phyloP scores from a whole-genome alignment of 2,329 filamentous ascomycete species.

The Stachybotrys chartarum region DNA sequence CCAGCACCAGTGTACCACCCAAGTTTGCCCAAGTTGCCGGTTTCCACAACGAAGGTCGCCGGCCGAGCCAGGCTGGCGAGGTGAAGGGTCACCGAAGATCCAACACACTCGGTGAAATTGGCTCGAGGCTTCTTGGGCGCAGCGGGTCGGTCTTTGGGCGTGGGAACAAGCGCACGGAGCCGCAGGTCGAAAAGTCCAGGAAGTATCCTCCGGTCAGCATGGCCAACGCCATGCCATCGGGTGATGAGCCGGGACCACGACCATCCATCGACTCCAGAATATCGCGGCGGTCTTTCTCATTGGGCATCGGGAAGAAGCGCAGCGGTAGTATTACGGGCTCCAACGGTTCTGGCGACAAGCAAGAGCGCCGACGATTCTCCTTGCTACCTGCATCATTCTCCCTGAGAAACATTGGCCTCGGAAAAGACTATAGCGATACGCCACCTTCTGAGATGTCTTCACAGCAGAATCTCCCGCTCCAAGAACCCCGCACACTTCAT shows the following conservation, averaged over 20 bases:
- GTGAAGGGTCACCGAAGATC: slow-evolving; percentile 59
- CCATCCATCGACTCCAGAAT: slow-evolving; percentile 63
- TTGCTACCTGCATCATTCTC: slow-evolving; percentile 60
- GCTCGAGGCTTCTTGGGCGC: slow-evolving; percentile 78
- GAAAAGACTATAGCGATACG: slow-evolving; percentile 43
- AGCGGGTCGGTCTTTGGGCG: slow-evolving; percentile 71
- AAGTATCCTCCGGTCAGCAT: slow-evolving; percentile 90
- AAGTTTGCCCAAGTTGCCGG: slow-evolving; percentile 54
- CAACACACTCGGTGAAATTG: slow-evolving; percentile 71
- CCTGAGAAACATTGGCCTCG: slow-evolving; percentile 55
- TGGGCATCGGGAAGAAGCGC: slow-evolving; percentile 62
- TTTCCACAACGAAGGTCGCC: slow-evolving; percentile 48
- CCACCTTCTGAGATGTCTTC: slow-evolving; percentile 39
- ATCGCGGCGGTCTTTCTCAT: slow-evolving; percentile 62
- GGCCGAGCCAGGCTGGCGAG: slow-evolving; percentile 34
- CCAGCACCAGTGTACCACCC: slow-evolving; percentile 51
- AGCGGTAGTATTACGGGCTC: slow-evolving; percentile 58
- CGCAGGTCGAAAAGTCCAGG: slow-evolving; percentile 53
- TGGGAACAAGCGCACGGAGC: slow-evolving; percentile 40
- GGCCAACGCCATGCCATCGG: slow-evolving; percentile 60
- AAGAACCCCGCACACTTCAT: slow-evolving; percentile 29
- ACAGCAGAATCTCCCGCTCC: slow-evolving; percentile 45
- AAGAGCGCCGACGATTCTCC: slow-evolving; percentile 60
- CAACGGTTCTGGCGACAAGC: slow-evolving; percentile 49
- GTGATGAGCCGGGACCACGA: slow-evolving; percentile 43